Evolutionary conservation across 148 eudicot species (phyloP).

Genomic region (Vaccinium vitisidaea): DNA sequence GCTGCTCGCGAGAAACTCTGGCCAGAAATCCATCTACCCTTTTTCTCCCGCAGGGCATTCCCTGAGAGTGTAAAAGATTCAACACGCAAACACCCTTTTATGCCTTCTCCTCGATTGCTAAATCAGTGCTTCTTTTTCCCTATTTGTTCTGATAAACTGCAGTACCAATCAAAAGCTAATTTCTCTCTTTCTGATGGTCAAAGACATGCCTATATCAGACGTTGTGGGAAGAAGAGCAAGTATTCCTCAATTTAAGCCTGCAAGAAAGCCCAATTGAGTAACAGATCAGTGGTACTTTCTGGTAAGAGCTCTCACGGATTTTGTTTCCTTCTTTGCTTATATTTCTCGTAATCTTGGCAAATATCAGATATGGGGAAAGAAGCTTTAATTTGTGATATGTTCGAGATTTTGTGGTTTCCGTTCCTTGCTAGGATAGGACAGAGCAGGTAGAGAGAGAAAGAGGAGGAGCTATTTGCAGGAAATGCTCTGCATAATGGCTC

Average conservation of each 20-base stretch:
- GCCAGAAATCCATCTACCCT: conserved; percentile 84
- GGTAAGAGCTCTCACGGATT: background rate
- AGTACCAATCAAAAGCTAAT: background rate
- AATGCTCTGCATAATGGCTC: background rate
- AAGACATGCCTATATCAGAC: background rate
- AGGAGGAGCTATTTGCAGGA: background rate
- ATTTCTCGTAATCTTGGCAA: background rate
- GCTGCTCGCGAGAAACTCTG: conserved; percentile 79
- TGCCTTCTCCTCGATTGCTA: background rate
- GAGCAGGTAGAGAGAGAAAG: background rate
- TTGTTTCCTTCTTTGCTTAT: background rate
- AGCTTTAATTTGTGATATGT: background rate
- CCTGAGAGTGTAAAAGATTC: background rate
- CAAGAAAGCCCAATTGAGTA: background rate
- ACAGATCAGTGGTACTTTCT: background rate
- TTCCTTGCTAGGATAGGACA: background rate
- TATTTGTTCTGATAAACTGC: background rate
- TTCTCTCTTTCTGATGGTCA: background rate
- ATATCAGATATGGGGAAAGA: background rate
- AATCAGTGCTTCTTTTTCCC: background rate
- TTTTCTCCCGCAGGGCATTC: background rate
- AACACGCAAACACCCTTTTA: background rate
- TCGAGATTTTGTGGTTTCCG: background rate
- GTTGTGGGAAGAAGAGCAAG: background rate
- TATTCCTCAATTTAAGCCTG: background rate